Evolutionary conservation across 495 filamentous ascomycete genomes (phyloP).

Genomic region (Penicillium bialowiezense): DNA sequence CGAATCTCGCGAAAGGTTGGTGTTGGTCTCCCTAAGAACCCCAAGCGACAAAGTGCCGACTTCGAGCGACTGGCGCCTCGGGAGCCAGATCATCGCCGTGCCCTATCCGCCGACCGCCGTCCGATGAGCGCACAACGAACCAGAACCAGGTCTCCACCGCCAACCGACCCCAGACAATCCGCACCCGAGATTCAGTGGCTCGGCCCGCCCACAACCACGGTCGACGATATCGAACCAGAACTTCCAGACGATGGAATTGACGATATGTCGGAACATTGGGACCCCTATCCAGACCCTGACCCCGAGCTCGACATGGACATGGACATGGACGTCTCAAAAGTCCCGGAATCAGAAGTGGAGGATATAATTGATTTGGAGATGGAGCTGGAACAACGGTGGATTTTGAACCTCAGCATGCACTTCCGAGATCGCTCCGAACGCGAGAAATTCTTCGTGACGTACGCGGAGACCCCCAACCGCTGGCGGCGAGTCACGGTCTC

Average conservation of each 20-base stretch:
- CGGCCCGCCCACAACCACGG: constrained; percentile 36
- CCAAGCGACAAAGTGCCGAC: constrained; percentile 78
- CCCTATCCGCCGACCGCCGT: constrained; percentile 68
- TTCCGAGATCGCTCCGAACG: constrained; percentile 92
- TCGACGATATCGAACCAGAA: constrained; percentile 24
- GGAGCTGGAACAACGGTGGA: constrained; percentile 89
- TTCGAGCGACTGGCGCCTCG: constrained; percentile 67
- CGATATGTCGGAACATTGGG: constrained; percentile 26
- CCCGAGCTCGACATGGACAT: neutral
- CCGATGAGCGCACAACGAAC: constrained; percentile 46
- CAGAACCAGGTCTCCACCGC: constrained; percentile 40
- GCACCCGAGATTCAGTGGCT: constrained; percentile 48
- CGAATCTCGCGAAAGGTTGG: constrained; percentile 68
- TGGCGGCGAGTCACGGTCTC: constrained; percentile 93
- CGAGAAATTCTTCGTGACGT: constrained; percentile 98
- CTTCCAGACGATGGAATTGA: constrained; percentile 19
- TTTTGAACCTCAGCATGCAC: constrained; percentile 97
- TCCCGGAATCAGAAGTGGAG: constrained; percentile 9
- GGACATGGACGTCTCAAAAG: constrained; percentile 12
- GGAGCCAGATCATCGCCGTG: constrained; percentile 65
- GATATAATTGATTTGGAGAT: constrained; percentile 57
- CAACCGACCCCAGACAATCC: constrained; percentile 42
- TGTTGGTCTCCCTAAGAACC: constrained; percentile 70
- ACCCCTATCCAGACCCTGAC: constrained; percentile 15
- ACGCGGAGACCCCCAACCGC: constrained; percentile 70